Conservation (phyloP, 2,329 filamentous ascomycete species). For the Phialocephala sp. region DNA sequence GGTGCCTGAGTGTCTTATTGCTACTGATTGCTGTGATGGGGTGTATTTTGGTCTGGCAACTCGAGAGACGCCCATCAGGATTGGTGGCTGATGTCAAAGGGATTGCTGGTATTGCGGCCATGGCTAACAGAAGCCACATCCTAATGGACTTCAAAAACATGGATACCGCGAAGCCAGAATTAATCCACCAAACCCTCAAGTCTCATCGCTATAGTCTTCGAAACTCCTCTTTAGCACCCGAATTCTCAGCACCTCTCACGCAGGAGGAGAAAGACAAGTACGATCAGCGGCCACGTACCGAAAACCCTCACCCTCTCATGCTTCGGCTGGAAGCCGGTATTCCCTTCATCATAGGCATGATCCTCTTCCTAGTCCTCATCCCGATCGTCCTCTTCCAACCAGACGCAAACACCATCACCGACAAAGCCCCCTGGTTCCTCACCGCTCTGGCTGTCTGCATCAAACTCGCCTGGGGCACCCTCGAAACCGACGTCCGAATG, state of each 20-base stretch:
- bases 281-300: constrained; percentile 53
- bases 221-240: constrained; percentile 73
- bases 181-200: constrained; percentile 72
- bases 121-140: constrained; percentile 77
- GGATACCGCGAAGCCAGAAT: constrained; percentile 68
- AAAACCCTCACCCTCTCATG: constrained; percentile 73
- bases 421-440: constrained; percentile 68
- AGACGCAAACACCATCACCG: constrained; percentile 57
- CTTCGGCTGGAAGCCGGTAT: constrained; percentile 64
- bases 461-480: constrained; percentile 70
- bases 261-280: constrained; percentile 53
- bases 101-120: constrained; percentile 75
- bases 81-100: constrained; percentile 72
- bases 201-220: constrained; percentile 70
- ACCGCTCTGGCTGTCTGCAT: constrained; percentile 69
- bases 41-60: constrained; percentile 62
- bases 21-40: constrained; percentile 63
- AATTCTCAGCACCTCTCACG: constrained; percentile 54
- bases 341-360: constrained; percentile 63
- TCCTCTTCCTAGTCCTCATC: constrained; percentile 62
- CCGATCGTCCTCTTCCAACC: constrained; percentile 66
- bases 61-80: constrained; percentile 68
- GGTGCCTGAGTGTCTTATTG: constrained; percentile 62
- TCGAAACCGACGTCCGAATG: constrained; percentile 74
- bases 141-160: constrained; percentile 76